Base-by-base conservation (phyloP, 2,329 filamentous ascomycete genomes). In the Pseudogymnoascus sp. region DNA sequence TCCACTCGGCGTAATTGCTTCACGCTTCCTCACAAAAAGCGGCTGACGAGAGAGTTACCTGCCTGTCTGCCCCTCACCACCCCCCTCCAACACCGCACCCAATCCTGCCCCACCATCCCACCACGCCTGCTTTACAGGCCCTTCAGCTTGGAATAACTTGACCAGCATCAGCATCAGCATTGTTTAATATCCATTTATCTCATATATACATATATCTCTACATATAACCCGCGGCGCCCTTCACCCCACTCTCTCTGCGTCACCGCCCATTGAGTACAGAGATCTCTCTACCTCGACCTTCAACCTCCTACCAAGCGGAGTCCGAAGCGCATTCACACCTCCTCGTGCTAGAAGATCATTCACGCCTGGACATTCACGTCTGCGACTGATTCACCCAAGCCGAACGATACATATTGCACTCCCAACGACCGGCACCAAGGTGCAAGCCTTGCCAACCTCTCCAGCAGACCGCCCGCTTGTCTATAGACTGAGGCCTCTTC, bases 141-240 rank as follows among this genome's bases (percentile, higher is more conserved):
- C 48, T 54, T 54, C 48, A 54, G 48, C 23, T 54, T 54, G 48
- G 48, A 54, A 54, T 31, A 54, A n/a, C 3, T 31, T 19, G 25
- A 34, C 28, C 51, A 19, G 51, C 51, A 57, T 57, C 51, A 34
- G n/a, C 28, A 57, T 57, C 51, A 57, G 51, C 51, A 57, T 57
- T 57, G 51, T 57, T 57, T 57, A 57, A 57, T 57, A 57, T 57
- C 51, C 51, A 57, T 57, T 57, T 57, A 57, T 57, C 51, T 57
- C 51, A 19, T 57, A 19, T 57, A 57, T 19, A 57, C 51, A 57
- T 57, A 21, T 34, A 57, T 57, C 51, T 34, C 28, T 34, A 34
- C 51, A 57, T 21, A 57, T 57, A 57, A 31, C 8, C 51, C 51
- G 6, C 51, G 51, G 6, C 28, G 16, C 51, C 51, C 19, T 57